Percentiles rank a stretch among this genome's conserved stretches.
These are phyloP conservation scores for Rubus parviflorus DNA, from an alignment of 306 rosid species.

Conservation along the genomic window DNA sequence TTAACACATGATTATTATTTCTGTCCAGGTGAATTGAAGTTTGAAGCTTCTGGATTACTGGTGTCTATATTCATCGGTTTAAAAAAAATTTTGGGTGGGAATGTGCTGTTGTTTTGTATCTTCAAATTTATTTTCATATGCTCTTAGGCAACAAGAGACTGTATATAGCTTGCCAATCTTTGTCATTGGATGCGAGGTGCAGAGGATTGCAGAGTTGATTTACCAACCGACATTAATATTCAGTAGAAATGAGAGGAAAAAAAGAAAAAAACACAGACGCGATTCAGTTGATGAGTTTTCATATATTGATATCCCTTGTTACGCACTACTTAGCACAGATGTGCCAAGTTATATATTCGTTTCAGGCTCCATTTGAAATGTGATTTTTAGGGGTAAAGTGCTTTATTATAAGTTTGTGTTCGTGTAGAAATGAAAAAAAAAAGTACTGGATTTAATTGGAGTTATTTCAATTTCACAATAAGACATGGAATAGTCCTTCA, in stretches of 20 bases:
- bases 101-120: constrained; percentile 31
- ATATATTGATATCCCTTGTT: not conserved
- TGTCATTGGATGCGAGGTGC: constrained; percentile 30
- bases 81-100: constrained; percentile 31
- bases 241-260: constrained; percentile 1
- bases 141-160: constrained; percentile 54
- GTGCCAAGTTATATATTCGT: not conserved
- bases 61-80: constrained; percentile 28
- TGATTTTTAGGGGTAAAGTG: not conserved
- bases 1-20: constrained; percentile 15
- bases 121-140: constrained; percentile 45
- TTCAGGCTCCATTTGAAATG: not conserved
- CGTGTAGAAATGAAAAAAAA: no score
- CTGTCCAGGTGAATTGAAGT: constrained; percentile 53
- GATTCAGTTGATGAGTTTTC: not conserved
- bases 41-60: constrained; percentile 40
- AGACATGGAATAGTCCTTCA: not conserved
- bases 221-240: constrained; percentile 17
- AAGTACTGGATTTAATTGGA: not conserved
- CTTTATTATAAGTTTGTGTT: not conserved
- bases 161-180: constrained; percentile 61
- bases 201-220: constrained; percentile 43
- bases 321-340: not conserved
- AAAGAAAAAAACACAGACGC: not conserved
- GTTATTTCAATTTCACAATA: not conserved